Evolutionary conservation across 1,139 yeast genomes (phyloP).

Genomic region (Zygoascus meyerae): DNA sequence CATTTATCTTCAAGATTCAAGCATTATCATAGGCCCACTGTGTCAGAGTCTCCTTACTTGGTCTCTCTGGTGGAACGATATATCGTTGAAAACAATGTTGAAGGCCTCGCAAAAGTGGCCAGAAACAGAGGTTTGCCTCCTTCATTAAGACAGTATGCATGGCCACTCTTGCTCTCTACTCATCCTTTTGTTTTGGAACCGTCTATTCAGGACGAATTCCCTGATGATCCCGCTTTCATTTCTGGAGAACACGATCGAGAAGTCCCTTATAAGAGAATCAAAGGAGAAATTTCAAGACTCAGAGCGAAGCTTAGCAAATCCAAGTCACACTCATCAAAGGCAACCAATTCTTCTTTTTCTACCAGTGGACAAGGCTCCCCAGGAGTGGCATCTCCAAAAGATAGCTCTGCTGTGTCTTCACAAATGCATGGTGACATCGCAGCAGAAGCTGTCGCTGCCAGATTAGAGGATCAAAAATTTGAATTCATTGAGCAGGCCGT

Average conservation of each 20-base stretch:
- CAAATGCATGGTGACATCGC: background rate
- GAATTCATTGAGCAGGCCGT: constrained; percentile 57
- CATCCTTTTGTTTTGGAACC: constrained; percentile 85
- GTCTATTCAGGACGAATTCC: constrained; percentile 52
- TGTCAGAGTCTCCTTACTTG: constrained; percentile 33
- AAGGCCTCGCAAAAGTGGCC: constrained; percentile 71
- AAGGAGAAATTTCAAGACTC: constrained; percentile 31
- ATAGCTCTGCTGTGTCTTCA: background rate
- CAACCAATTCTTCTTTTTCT: background rate
- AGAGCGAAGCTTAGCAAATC: constrained; percentile 18
- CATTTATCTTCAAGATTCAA: constrained; percentile 27
- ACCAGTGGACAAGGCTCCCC: constrained; percentile 3
- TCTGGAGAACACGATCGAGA: constrained; percentile 13
- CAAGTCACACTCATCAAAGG: background rate
- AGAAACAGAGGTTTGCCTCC: constrained; percentile 87
- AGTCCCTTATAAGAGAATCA: constrained; percentile 28
- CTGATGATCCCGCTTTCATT: constrained; percentile 16
- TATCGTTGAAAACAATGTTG: constrained; percentile 49
- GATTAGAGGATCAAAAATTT: constrained; percentile 29
- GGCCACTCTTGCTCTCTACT: constrained; percentile 77
- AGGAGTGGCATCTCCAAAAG: constrained; percentile 10
- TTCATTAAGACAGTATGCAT: constrained; percentile 63
- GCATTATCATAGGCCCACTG: constrained; percentile 35
- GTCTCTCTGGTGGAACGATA: constrained; percentile 35
- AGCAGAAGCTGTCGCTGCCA: constrained; percentile 1